These are phyloP conservation scores for Auxenochlorella pyrenoidosa DNA, from an alignment of 139 green algal species.

Conservation along the genomic window DNA sequence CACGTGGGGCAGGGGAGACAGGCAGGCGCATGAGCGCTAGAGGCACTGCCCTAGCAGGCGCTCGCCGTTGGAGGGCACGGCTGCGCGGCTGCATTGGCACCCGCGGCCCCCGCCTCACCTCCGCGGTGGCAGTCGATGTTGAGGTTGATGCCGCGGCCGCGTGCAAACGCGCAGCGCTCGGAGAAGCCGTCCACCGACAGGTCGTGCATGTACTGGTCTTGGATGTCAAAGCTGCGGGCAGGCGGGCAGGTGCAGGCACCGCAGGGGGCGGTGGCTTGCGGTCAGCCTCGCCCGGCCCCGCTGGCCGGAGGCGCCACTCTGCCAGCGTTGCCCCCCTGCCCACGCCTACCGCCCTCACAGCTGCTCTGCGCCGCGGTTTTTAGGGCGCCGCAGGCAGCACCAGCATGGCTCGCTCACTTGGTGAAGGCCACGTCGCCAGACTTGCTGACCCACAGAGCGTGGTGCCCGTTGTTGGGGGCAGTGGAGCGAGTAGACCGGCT, in stretches of 20 bases:
- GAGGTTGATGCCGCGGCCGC: background rate
- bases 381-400: background rate
- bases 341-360: too few species aligned
- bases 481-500: background rate
- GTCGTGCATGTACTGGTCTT: slow-evolving; percentile 15
- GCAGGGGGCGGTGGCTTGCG: too few species aligned
- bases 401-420: background rate
- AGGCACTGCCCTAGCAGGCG: background rate
- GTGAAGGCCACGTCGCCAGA: slow-evolving; percentile 10
- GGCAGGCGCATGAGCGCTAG: background rate
- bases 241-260: background rate
- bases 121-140: slow-evolving; percentile 18
- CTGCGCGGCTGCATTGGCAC: background rate
- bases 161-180: background rate
- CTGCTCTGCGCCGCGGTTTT: background rate
- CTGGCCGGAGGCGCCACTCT: background rate
- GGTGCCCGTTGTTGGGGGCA: slow-evolving; percentile 5
- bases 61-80: background rate
- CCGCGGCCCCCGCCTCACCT: background rate
- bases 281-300: too few species aligned
- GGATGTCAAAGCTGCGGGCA: background rate
- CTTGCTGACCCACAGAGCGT: background rate
- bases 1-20: background rate
- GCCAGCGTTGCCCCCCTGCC: background rate
- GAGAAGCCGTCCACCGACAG: slow-evolving; percentile 10